Conservation (phyloP, 495 filamentous ascomycete species). For the Rhypophila decipiens region DNA sequence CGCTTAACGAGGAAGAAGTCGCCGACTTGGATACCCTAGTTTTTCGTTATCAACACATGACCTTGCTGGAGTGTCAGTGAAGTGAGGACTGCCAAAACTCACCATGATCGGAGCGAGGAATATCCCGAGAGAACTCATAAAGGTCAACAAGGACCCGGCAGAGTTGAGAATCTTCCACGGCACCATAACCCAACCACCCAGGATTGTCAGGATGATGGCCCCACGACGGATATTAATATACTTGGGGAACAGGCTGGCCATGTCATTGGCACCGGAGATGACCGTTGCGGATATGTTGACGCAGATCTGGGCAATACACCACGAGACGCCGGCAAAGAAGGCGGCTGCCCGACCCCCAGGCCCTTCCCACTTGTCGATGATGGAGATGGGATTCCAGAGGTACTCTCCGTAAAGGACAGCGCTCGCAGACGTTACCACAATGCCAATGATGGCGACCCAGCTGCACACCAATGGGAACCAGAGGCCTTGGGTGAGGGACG, state of each 20-base stretch:
- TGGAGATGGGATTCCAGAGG: constrained; percentile 48
- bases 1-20: constrained; percentile 42
- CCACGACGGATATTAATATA: constrained; percentile 55
- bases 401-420: constrained; percentile 44
- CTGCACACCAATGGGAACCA: constrained; percentile 49
- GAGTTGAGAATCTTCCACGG: constrained; percentile 56
- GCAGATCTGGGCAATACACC: constrained; percentile 47
- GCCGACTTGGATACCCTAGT: constrained; percentile 27
- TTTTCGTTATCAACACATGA: no score
- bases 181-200: constrained; percentile 49
- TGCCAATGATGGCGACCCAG: constrained; percentile 38
- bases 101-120: constrained; percentile 38
- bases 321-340: constrained; percentile 44
- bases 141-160: constrained; percentile 48
- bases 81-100: no score
- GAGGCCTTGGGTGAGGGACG: constrained; percentile 44
- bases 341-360: constrained; percentile 39
- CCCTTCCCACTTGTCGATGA: constrained; percentile 43
- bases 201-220: constrained; percentile 50
- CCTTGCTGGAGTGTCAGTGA: no score
- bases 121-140: constrained; percentile 41
- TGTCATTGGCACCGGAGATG: constrained; percentile 57
- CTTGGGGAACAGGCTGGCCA: constrained; percentile 48
- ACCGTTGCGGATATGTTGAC: constrained; percentile 59
- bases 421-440: constrained; percentile 36